phyloP scores from a whole-genome alignment of 441 rosid species.

The Jatropha podagrica region DNA sequence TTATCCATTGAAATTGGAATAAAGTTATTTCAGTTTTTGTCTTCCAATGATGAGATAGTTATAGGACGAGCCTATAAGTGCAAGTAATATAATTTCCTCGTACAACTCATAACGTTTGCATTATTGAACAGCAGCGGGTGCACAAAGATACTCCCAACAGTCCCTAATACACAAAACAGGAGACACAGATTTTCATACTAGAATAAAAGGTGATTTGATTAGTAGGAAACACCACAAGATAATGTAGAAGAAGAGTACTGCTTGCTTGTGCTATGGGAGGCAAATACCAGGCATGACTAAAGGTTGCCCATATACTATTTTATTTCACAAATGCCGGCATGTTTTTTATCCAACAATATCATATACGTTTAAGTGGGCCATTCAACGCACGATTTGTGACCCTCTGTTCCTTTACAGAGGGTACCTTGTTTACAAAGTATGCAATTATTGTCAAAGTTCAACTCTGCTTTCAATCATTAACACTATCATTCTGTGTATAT shows the following conservation, averaged over 20 bases:
- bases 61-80: too few species aligned
- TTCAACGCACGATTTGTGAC: slow-evolving; percentile 5
- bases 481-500: background rate
- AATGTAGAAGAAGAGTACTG: background rate
- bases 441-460: slow-evolving; percentile 15
- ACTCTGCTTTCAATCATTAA: slow-evolving; percentile 14
- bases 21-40: too few species aligned
- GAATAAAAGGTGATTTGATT: too few species aligned
- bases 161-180: background rate
- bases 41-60: too few species aligned
- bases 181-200: background rate
- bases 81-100: too few species aligned
- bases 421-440: slow-evolving; percentile 17
- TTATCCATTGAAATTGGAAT: too few species aligned
- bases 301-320: background rate
- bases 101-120: background rate
- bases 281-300: slow-evolving; percentile 6
- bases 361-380: background rate
- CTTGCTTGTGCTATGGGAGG: background rate
- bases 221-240: background rate
- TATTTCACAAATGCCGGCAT: background rate
- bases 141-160: background rate
- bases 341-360: background rate
- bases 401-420: slow-evolving; percentile 20
- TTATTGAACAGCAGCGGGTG: slow-evolving; percentile 1